Evolutionary conservation across 345 rosid species (phyloP).

Genomic region (Moringa oleifera): DNA sequence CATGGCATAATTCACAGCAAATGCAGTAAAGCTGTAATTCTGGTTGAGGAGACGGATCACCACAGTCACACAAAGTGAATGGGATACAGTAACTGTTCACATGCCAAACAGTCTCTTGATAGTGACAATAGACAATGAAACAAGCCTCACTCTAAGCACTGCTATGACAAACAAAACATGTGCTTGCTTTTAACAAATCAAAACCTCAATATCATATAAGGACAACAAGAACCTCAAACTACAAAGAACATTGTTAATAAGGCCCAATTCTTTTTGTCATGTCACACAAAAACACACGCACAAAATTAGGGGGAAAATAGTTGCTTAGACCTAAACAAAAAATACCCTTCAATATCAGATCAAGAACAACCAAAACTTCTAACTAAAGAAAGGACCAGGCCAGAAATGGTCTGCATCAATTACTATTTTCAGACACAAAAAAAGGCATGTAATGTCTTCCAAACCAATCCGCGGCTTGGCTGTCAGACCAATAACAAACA

Average conservation of each 20-base stretch:
- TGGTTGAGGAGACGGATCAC: too few relatives aligned
- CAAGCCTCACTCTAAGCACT: not conserved
- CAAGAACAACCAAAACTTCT: not conserved
- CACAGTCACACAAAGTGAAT: constrained; percentile 10
- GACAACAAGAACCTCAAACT: constrained; percentile 5
- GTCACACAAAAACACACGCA: too few relatives aligned
- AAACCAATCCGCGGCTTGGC: constrained; percentile 16
- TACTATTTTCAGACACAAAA: not conserved
- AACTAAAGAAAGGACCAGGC: not conserved
- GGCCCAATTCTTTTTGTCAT: constrained; percentile 1
- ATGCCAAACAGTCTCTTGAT: constrained; percentile 15
- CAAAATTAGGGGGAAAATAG: too few relatives aligned
- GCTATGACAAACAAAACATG: not conserved
- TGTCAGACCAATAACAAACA: constrained; percentile 7
- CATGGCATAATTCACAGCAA: constrained; percentile 3
- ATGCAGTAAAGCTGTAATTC: constrained; percentile 9
- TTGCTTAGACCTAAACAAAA: too few relatives aligned
- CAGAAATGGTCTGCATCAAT: constrained; percentile 4
- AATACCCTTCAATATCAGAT: not conserved
- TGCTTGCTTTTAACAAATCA: constrained; percentile 6
- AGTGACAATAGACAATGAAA: constrained; percentile 12
- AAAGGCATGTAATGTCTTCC: constrained; percentile 4
- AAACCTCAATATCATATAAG: constrained; percentile 6
- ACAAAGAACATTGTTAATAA: constrained; percentile 6
- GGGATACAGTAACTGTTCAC: constrained; percentile 8